Conservation (phyloP, 2,329 filamentous ascomycete species). For the Ophiostoma sp. region DNA sequence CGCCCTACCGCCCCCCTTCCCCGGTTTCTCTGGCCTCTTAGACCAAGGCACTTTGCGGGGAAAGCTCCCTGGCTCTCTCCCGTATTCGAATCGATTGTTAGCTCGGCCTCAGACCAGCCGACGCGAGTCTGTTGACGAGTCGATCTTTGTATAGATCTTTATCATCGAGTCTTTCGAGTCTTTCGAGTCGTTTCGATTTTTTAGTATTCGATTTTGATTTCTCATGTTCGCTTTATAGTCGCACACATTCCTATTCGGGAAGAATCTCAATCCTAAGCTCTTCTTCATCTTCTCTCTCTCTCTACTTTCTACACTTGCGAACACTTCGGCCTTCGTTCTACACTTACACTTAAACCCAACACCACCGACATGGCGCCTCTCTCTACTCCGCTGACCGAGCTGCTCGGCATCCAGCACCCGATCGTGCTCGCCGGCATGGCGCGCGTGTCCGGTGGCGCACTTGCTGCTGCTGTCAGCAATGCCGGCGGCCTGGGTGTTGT, state of each 20-base stretch:
- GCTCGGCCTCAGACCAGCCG: not conserved
- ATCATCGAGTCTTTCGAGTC: no score
- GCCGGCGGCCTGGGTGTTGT: conserved; percentile 78
- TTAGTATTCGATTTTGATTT: not conserved
- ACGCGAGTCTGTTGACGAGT: not conserved
- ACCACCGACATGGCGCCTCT: conserved; percentile 31
- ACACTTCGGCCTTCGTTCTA: not conserved
- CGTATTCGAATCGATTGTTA: no score
- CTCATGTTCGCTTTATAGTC: not conserved
- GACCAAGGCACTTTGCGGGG: conserved; percentile 3
- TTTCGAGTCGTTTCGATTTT: not conserved
- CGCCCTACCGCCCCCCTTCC: not conserved
- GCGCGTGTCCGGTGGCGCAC: conserved; percentile 67
- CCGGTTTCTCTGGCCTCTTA: not conserved
- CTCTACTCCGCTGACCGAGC: conserved; percentile 73
- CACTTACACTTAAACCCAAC: not conserved
- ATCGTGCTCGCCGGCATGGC: conserved; percentile 95
- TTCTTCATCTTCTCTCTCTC: not conserved
- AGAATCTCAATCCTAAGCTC: not conserved
- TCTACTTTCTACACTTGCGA: no score
- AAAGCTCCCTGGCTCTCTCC: not conserved
- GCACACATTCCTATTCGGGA: no score
- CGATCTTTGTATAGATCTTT: not conserved
- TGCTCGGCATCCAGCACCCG: conserved; percentile 80
- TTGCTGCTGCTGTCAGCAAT: conserved; percentile 83